Conservation (phyloP, 306 rosid genomes). For the Biancaea sappan region DNA sequence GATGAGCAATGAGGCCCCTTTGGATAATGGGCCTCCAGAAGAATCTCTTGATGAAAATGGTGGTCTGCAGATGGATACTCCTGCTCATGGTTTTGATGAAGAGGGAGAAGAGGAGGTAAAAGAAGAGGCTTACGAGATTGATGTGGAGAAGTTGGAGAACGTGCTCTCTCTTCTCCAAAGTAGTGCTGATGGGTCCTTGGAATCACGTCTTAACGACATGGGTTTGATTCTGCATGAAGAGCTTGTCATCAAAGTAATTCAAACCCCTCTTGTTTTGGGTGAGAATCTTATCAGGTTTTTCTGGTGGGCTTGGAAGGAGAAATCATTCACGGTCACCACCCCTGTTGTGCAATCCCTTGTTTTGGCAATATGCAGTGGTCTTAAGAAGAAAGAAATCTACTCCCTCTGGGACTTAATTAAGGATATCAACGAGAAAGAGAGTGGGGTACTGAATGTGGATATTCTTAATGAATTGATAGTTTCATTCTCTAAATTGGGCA, state of each 20-base stretch:
- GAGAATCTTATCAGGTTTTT: slow-evolving; percentile 68
- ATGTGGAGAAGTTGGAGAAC: slow-evolving; percentile 55
- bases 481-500: slow-evolving; percentile 61
- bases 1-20: slow-evolving; percentile 2
- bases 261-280: slow-evolving; percentile 51
- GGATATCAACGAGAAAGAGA: slow-evolving; percentile 57
- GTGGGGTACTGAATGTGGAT: slow-evolving; percentile 34
- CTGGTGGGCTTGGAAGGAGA: slow-evolving; percentile 63
- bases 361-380: slow-evolving; percentile 31
- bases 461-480: slow-evolving; percentile 57
- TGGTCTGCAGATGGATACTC: background rate
- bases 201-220: slow-evolving; percentile 52
- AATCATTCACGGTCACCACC: slow-evolving; percentile 43
- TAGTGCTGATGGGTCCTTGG: slow-evolving; percentile 55
- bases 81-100: slow-evolving; percentile 12
- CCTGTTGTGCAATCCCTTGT: slow-evolving; percentile 57
- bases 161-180: slow-evolving; percentile 50
- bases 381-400: slow-evolving; percentile 46
- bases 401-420: slow-evolving; percentile 69
- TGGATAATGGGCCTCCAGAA: background rate
- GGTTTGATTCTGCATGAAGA: slow-evolving; percentile 49
- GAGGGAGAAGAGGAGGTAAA: background rate
- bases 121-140: slow-evolving; percentile 46
- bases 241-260: slow-evolving; percentile 48
- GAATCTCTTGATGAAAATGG: slow-evolving; percentile 20